These are phyloP conservation scores for Ailanthus altissimus DNA, from an alignment of 345 rosid species.

Conservation along the genomic window DNA sequence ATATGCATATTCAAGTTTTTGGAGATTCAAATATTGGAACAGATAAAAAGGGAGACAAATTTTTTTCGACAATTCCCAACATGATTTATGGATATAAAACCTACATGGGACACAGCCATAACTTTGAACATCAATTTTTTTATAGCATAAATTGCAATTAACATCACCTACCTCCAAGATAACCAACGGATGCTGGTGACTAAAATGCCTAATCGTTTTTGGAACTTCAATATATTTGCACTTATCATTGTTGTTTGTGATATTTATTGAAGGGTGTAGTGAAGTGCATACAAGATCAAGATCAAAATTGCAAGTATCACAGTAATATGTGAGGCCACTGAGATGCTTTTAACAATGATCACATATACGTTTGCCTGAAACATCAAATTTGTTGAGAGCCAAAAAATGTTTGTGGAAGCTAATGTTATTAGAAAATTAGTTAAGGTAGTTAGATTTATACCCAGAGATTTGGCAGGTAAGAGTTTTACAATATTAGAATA, in stretches of 20 bases:
- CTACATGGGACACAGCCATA: background rate
- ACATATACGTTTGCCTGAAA: background rate
- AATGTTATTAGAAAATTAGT: no score
- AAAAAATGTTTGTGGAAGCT: background rate
- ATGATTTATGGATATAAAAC: background rate
- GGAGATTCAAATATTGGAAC: background rate
- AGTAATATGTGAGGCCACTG: background rate
- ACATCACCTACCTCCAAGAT: background rate
- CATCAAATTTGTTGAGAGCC: background rate
- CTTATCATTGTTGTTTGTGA: no score
- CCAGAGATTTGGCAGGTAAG: no score
- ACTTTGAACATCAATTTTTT: background rate
- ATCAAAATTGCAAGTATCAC: background rate
- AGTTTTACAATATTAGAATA: no score
- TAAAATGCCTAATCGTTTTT: background rate
- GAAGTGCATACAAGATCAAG: background rate
- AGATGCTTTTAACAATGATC: background rate
- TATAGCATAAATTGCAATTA: background rate
- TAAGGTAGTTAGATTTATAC: no score
- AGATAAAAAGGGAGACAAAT: background rate
- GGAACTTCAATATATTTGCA: background rate
- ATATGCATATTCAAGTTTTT: background rate
- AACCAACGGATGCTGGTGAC: background rate
- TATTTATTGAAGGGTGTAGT: background rate
- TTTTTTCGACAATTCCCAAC: background rate